Percentiles rank a stretch among this genome's conserved stretches.
These are phyloP conservation scores for Trichoderma sp. DNA, from an alignment of 2,329 filamentous ascomycete species.

Conservation along the genomic window DNA sequence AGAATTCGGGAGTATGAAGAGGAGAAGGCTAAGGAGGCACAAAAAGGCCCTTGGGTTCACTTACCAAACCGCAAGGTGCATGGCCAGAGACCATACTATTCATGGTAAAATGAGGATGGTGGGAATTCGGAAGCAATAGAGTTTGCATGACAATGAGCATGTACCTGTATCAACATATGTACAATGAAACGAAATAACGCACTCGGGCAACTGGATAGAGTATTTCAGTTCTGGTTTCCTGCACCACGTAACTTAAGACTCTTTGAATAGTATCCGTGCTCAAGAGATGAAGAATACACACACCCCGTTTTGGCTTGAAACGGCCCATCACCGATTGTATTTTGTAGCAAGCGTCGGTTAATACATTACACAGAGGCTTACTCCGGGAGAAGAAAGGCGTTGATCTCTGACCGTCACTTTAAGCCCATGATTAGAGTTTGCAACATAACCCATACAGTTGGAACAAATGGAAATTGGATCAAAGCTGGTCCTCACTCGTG, in stretches of 20 bases:
- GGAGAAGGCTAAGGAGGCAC: slow-evolving; percentile 69
- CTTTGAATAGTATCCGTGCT: background rate
- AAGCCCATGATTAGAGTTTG: background rate
- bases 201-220: slow-evolving; percentile 6
- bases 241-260: background rate
- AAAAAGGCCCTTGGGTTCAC: slow-evolving; percentile 79
- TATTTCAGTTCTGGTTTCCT: background rate
- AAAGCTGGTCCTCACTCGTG: slow-evolving; percentile 2
- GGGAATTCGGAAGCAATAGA: background rate
- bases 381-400: background rate
- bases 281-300: background rate
- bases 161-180: slow-evolving; percentile 36
- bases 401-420: background rate
- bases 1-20: slow-evolving; percentile 78
- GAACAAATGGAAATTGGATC: slow-evolving; percentile 7
- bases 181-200: slow-evolving; percentile 32
- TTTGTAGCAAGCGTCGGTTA: background rate
- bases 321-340: background rate
- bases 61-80: slow-evolving; percentile 82
- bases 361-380: background rate
- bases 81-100: slow-evolving; percentile 83
- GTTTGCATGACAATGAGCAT: slow-evolving; percentile 12
- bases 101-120: slow-evolving; percentile 61
- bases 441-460: slow-evolving; percentile 3
- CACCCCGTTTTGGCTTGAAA: background rate